A percentile compares a stretch with the other conserved stretches of the same genome.
phyloP scores from a whole-genome alignment of 192 early-diverging fungal genomes.

The Rhizoclosmatium sp. region DNA sequence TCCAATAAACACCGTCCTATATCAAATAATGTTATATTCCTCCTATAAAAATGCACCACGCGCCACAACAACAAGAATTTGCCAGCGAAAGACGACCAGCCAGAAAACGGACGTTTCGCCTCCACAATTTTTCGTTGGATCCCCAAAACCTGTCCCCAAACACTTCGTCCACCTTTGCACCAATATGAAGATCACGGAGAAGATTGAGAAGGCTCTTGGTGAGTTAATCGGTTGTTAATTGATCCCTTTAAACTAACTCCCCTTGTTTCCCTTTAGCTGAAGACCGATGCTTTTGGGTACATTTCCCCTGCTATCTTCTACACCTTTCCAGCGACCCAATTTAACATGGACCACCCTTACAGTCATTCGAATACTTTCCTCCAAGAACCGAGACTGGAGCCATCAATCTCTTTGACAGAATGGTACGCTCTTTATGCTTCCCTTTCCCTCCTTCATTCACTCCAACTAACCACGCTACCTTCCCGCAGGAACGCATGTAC shows the following conservation, averaged over 20 bases:
- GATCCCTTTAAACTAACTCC: neutral
- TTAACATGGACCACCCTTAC: neutral
- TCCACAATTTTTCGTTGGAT: no score
- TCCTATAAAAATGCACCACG: no score
- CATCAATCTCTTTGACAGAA: conserved; percentile 94
- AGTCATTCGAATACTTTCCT: conserved; percentile 98
- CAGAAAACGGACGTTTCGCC: no score
- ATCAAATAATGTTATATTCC: no score
- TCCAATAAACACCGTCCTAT: no score
- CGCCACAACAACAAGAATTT: no score
- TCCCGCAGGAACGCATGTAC: conserved; percentile 85
- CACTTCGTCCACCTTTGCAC: no score
- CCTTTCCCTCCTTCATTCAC: no score
- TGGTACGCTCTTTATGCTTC: conserved; percentile 49
- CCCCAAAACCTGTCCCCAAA: no score
- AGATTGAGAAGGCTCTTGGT: conserved; percentile 53
- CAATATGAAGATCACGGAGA: conserved; percentile 54
- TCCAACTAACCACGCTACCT: no score
- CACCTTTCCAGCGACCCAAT: neutral
- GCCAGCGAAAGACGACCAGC: no score
- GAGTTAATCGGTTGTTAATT: neutral
- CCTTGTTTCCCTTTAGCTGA: conserved; percentile 27
- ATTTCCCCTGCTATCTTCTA: neutral
- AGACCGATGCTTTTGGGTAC: conserved; percentile 53
- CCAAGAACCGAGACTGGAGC: conserved; percentile 95